phyloP scores from a whole-genome alignment of 2,329 filamentous ascomycete species.

The Colletotrichum sp. region DNA sequence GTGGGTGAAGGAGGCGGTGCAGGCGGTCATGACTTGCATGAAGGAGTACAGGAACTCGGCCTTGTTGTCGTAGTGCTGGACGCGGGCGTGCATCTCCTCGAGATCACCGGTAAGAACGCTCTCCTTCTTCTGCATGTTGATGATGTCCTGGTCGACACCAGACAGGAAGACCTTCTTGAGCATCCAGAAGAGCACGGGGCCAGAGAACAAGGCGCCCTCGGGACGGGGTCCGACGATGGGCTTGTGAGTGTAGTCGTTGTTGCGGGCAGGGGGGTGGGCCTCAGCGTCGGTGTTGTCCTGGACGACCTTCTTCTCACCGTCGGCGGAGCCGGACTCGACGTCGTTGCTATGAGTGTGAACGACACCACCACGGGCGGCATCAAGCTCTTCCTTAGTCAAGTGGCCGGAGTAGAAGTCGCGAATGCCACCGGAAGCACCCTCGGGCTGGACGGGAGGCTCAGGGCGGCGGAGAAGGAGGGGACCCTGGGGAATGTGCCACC shows the following conservation, averaged over 20 bases:
- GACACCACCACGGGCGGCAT: slow-evolving; percentile 30
- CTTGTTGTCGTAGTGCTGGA: slow-evolving; percentile 66
- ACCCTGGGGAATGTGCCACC: slow-evolving; percentile 54
- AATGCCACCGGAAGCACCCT: slow-evolving; percentile 37
- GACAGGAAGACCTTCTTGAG: slow-evolving; percentile 46
- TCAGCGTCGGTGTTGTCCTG: slow-evolving; percentile 25
- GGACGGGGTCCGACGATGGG: slow-evolving; percentile 35
- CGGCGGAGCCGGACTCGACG: slow-evolving; percentile 25
- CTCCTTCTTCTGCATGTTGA: slow-evolving; percentile 30
- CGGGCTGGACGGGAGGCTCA: slow-evolving; percentile 38
- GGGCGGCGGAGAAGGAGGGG: slow-evolving; percentile 49
- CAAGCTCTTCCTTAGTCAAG: slow-evolving; percentile 50
- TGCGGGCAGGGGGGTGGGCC: background rate
- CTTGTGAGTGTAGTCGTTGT: slow-evolving; percentile 18
- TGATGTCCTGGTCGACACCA: slow-evolving; percentile 41
- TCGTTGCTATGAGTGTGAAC: slow-evolving; percentile 15
- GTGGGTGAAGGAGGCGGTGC: slow-evolving; percentile 68
- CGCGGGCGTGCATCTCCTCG: slow-evolving; percentile 60
- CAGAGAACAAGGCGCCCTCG: slow-evolving; percentile 41
- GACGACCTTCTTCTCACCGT: slow-evolving; percentile 33
- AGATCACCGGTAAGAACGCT: slow-evolving; percentile 57
- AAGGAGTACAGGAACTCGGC: slow-evolving; percentile 67
- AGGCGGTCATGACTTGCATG: slow-evolving; percentile 64
- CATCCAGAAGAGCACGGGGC: slow-evolving; percentile 41
- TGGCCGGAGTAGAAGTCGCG: slow-evolving; percentile 58